Percentiles rank a stretch among this genome's conserved stretches.
These are phyloP conservation scores for Clathrospora elynae DNA, from an alignment of 2,329 filamentous ascomycete genomes.

Conservation along the genomic window DNA sequence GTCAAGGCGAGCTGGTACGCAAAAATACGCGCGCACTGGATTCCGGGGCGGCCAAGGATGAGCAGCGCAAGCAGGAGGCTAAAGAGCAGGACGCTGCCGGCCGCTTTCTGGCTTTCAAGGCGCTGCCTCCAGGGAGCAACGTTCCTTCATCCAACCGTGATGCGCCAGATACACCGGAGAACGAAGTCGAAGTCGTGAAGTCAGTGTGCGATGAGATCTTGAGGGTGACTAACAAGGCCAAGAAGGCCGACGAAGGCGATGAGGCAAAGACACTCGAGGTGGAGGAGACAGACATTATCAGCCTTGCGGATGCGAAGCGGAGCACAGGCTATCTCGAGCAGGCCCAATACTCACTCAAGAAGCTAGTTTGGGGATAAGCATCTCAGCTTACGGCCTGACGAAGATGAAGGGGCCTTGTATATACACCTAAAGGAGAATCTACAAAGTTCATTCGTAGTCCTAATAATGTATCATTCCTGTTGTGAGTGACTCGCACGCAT, in stretches of 20 bases:
- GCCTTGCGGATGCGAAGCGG: conserved; percentile 80
- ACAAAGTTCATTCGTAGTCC: too few relatives aligned
- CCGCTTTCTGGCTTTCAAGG: conserved; percentile 61
- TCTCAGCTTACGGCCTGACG: too few relatives aligned
- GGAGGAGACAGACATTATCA: conserved; percentile 75
- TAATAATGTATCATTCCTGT: too few relatives aligned
- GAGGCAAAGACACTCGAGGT: conserved; percentile 47
- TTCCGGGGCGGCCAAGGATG: conserved; percentile 47
- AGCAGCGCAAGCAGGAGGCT: conserved; percentile 12
- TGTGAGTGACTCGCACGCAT: conserved; percentile 3
- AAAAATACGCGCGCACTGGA: conserved; percentile 83
- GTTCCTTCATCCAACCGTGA: conserved; percentile 27
- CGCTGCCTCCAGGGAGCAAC: conserved; percentile 56
- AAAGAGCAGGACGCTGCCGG: conserved; percentile 27
- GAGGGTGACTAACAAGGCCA: conserved; percentile 62
- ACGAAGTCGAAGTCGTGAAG: conserved; percentile 61
- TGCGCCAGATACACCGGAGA: conserved; percentile 41
- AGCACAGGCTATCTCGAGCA: conserved; percentile 87
- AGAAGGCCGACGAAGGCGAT: conserved; percentile 52
- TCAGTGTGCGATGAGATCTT: conserved; percentile 78
- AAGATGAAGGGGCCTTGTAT: too few relatives aligned
- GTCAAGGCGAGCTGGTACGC: conserved; percentile 71
- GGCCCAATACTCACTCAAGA: conserved; percentile 88
- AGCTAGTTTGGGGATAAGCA: conserved; percentile 87
- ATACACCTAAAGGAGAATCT: too few relatives aligned